Conservation (phyloP, 768 basidiomycete species). For the Strobilomyces echinocephalus region DNA sequence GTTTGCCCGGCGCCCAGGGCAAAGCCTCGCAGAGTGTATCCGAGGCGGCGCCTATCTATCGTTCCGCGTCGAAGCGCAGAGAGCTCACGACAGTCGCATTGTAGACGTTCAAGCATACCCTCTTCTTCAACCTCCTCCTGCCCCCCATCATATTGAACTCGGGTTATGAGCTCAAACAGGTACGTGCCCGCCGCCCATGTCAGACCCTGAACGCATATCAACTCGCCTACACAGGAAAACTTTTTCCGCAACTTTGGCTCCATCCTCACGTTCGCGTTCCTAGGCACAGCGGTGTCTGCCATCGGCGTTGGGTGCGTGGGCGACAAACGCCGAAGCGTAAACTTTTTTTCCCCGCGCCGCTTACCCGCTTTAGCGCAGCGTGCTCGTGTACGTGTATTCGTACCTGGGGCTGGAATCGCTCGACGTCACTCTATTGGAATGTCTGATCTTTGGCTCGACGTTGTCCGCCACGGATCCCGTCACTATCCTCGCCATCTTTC, state of each 20-base stretch:
- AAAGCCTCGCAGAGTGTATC: background rate
- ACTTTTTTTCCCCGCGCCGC: constrained; percentile 11
- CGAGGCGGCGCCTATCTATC: background rate
- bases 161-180: constrained; percentile 96
- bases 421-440: constrained; percentile 83
- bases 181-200: constrained; percentile 27
- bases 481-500: constrained; percentile 97
- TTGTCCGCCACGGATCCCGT: constrained; percentile 97
- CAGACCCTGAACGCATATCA: background rate
- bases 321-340: background rate
- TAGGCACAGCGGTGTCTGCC: constrained; percentile 94
- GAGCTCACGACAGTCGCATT: constrained; percentile 12
- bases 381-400: constrained; percentile 92
- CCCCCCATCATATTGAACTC: constrained; percentile 98
- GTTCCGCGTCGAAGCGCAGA: background rate
- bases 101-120: constrained; percentile 92
- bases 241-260: constrained; percentile 99
- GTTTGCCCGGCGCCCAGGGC: background rate
- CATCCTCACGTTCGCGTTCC: constrained; percentile 88
- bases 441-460: constrained; percentile 93
- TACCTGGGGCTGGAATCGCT: constrained; percentile 89
- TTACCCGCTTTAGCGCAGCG: constrained; percentile 59
- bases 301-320: constrained; percentile 85
- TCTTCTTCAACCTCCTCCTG: constrained; percentile 97
- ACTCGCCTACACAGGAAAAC: constrained; percentile 62